Conservation (phyloP, 768 basidiomycete genomes). For the Boletus sp. region DNA sequence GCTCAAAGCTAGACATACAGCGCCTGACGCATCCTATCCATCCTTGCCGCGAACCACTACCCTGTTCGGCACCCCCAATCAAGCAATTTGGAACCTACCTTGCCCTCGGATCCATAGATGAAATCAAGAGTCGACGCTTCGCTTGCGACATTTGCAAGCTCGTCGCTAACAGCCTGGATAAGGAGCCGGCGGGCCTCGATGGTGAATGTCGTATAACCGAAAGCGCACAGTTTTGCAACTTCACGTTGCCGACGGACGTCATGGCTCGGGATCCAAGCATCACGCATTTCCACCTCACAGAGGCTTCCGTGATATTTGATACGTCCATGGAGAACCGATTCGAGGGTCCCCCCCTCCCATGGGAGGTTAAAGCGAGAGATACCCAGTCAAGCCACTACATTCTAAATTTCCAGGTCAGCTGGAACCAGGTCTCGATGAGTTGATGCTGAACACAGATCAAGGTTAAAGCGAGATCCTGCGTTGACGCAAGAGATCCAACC, state of each 20-base stretch:
- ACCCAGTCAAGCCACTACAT: background rate
- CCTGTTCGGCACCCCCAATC: constrained; percentile 4
- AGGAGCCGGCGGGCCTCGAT: constrained; percentile 6
- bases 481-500: background rate
- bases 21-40: background rate
- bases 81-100: background rate
- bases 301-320: constrained; percentile 4
- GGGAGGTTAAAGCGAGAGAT: constrained; percentile 3
- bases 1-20: constrained; percentile 7
- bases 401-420: constrained; percentile 9
- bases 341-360: constrained; percentile 5
- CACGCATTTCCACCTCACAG: constrained; percentile 18
- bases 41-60: background rate
- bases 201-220: constrained; percentile 6
- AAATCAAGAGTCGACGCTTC: constrained; percentile 12
- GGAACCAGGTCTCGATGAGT: background rate
- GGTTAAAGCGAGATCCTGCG: constrained; percentile 1
- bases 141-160: constrained; percentile 13
- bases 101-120: constrained; percentile 11
- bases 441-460: background rate
- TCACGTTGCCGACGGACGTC: constrained; percentile 2
- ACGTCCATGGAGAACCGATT: background rate
- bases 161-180: constrained; percentile 10
- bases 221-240: constrained; percentile 1
- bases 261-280: background rate